phyloP scores from a whole-genome alignment of 768 basidiomycete genomes.

The Asterophora lycoperdoides region DNA sequence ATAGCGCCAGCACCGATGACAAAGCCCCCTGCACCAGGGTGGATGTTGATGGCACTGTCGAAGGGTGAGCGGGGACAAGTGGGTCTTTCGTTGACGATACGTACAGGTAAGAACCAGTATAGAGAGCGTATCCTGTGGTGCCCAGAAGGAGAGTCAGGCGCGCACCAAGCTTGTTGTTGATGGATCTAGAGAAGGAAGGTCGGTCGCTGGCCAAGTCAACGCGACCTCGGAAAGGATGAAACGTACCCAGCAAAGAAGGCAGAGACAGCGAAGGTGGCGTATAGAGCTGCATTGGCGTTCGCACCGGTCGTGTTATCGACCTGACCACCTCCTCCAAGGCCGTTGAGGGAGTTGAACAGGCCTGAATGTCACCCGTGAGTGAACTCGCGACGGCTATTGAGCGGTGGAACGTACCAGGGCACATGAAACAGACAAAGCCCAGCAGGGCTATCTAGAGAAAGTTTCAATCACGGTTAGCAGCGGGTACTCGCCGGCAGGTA shows the following conservation, averaged over 20 bases:
- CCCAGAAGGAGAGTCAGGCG: constrained; percentile 70
- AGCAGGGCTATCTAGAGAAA: constrained; percentile 44
- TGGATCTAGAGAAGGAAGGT: constrained; percentile 40
- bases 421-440: constrained; percentile 69
- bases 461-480: neutral
- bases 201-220: neutral
- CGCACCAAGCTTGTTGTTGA: constrained; percentile 79
- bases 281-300: constrained; percentile 67
- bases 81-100: constrained; percentile 18
- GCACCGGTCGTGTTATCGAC: constrained; percentile 60
- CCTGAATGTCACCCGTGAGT: constrained; percentile 36
- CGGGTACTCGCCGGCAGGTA: neutral
- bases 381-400: neutral
- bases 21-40: constrained; percentile 56
- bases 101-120: constrained; percentile 69
- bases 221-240: neutral
- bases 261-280: constrained; percentile 46
- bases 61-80: neutral
- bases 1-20: constrained; percentile 69
- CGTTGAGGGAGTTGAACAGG: constrained; percentile 76
- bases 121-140: constrained; percentile 71
- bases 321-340: constrained; percentile 78
- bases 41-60: constrained; percentile 64
- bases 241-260: constrained; percentile 35
- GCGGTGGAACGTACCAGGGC: constrained; percentile 37